phyloP scores from a whole-genome alignment of 495 filamentous ascomycete species.

The Schizothecium vesticola region DNA sequence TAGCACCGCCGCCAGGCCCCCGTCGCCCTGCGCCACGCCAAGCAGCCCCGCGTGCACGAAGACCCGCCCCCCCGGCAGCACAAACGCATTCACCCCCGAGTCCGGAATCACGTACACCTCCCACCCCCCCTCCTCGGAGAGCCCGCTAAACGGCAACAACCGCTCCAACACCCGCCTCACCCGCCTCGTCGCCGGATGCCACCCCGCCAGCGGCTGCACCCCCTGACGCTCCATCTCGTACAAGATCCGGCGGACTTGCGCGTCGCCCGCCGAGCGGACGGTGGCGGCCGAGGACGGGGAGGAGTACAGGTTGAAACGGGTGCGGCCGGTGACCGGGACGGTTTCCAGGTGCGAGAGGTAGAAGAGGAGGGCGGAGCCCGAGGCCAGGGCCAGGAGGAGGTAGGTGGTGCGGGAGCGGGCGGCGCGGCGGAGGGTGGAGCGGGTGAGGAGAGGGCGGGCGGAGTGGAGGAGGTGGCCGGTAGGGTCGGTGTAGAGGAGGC shows the following conservation, averaged over 20 bases:
- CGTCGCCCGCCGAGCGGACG: conserved; percentile 50
- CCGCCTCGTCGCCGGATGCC: conserved; percentile 34
- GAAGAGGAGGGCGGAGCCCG: conserved; percentile 43
- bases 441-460: conserved; percentile 38
- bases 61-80: conserved; percentile 87
- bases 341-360: conserved; percentile 71
- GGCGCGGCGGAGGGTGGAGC: conserved; percentile 18
- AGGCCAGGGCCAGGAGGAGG: conserved; percentile 27
- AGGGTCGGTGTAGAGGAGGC: conserved; percentile 4
- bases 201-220: conserved; percentile 34
- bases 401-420: conserved; percentile 29
- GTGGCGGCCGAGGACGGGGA: conserved; percentile 32
- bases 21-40: conserved; percentile 62
- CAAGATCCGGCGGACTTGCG: conserved; percentile 49
- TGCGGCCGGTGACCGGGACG: conserved; percentile 74
- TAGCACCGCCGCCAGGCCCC: conserved; percentile 76
- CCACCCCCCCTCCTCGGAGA: conserved; percentile 73
- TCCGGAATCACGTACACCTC: conserved; percentile 82
- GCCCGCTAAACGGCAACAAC: conserved; percentile 62
- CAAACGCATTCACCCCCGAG: conserved; percentile 69
- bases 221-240: conserved; percentile 34
- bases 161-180: conserved; percentile 66
- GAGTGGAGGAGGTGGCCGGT: conserved; percentile 23
- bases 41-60: conserved; percentile 87
- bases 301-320: conserved; percentile 71